These are phyloP conservation scores for Ophiostoma himal-ulmi DNA, from an alignment of 2,329 filamentous ascomycete genomes.

Conservation along the genomic window DNA sequence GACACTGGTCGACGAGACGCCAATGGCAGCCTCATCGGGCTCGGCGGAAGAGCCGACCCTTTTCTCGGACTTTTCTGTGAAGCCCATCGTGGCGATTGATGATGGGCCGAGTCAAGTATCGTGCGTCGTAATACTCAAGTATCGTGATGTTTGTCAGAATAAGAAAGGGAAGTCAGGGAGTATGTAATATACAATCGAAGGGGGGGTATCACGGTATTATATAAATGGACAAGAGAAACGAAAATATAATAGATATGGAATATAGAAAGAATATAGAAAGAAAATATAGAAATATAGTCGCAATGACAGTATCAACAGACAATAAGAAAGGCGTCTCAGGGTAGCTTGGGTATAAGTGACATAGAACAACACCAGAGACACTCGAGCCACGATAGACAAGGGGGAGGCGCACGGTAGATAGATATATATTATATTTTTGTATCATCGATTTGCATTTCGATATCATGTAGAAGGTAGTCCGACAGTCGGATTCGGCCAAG, in stretches of 20 bases:
- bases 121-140: neutral
- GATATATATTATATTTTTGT: neutral
- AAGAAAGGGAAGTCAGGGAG: neutral
- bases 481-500: slow-evolving; percentile 10
- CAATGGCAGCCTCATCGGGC: slow-evolving; percentile 17
- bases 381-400: neutral
- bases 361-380: neutral
- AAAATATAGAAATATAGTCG: slow-evolving; percentile 4
- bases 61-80: slow-evolving; percentile 1
- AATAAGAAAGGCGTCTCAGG: neutral
- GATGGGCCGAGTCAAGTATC: neutral
- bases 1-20: neutral
- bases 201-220: neutral
- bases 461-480: neutral
- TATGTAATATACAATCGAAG: neutral
- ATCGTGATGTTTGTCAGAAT: neutral
- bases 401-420: slow-evolving; percentile 6
- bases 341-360: neutral
- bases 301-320: neutral
- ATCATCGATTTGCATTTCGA: neutral
- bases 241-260: neutral
- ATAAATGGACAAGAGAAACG: neutral
- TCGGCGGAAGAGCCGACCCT: neutral
- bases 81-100: slow-evolving; percentile 2
- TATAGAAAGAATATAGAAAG: neutral